These are phyloP conservation scores for Amanita jacksonii DNA, from an alignment of 768 basidiomycete genomes.

Conservation along the genomic window DNA sequence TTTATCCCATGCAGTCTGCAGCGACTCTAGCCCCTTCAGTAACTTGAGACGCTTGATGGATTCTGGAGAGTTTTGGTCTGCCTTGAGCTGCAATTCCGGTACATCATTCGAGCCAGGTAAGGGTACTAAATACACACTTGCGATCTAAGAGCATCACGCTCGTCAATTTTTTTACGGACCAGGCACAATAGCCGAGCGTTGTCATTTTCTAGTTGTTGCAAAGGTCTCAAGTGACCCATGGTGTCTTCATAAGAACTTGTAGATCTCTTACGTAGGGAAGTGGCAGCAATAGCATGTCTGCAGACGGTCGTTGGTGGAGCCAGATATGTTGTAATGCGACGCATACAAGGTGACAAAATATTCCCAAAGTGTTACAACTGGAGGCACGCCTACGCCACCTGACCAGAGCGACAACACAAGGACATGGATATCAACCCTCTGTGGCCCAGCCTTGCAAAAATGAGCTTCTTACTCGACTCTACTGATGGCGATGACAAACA, in stretches of 20 bases:
- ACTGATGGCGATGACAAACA: conserved; percentile 26
- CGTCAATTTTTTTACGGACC: conserved; percentile 44
- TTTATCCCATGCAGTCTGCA: conserved; percentile 58
- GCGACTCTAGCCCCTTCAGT: conserved; percentile 58
- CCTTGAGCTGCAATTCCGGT: conserved; percentile 33
- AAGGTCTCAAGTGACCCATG: background rate
- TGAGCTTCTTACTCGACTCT: conserved; percentile 11
- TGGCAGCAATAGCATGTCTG: background rate
- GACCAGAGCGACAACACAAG: background rate
- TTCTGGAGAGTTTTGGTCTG: conserved; percentile 40
- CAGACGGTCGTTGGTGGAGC: conserved; percentile 1
- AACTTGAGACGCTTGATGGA: conserved; percentile 52
- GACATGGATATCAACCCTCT: no score
- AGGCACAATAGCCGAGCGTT: conserved; percentile 45
- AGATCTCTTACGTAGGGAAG: conserved; percentile 5
- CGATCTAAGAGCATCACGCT: conserved; percentile 32
- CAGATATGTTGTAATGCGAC: conserved; percentile 9
- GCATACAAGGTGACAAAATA: no score
- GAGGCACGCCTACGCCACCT: no score
- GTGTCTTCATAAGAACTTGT: conserved; percentile 4
- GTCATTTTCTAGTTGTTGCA: conserved; percentile 25
- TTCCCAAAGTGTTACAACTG: no score
- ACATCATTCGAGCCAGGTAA: conserved; percentile 7
- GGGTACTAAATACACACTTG: conserved; percentile 22
- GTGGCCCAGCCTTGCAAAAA: background rate